Base-by-base conservation (phyloP, 768 basidiomycete species). In the Tremella mesenterica region DNA sequence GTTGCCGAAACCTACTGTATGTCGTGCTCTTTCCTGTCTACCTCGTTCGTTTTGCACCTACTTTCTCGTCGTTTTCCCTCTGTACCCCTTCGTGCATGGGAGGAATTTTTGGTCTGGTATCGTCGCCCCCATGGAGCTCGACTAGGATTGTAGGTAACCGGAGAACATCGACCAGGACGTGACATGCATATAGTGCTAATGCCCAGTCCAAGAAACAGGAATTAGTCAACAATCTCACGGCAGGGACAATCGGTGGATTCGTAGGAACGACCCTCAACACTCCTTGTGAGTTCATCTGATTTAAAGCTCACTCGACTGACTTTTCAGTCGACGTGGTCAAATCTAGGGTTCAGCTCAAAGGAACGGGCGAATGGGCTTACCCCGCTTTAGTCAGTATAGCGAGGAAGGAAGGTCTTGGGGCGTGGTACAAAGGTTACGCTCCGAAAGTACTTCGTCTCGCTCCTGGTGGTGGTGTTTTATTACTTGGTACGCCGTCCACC, bases 381-480 rank as follows among this genome's bases (percentile, higher is more conserved):
- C 91, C 92, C 14, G 86, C 88, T 55, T 31, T 50, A 26, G 50
- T 69, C 52, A 62, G 70, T 39, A 71, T 76, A 57, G 64, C 67
- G 18, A 45, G 64, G 43, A 63, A 72, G 48, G 75, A 76, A 61
- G 75, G 75, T 56, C n/a, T 74, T 28, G 68, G 56, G 25, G 75
- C 65, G 23, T 66, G 75, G 68, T 76, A 76, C 73, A 74, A 75
- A 50, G 75, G 73, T 60, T 99, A 96, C 73, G 78, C 86, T 14
- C 93, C 93, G 26, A 99, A 99, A 73, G 63, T 70, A 16, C 79
- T 97, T 38, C 81, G 93, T 60, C 80, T 99, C 23, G 93, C 92
- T 12, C 93, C 93, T 0, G 93, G 93, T 39, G 93, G 93, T 47
- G 93, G 93, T 71, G 85, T 99, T 12, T 74, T 99, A 27, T 77